phyloP scores from a whole-genome alignment of 2,329 filamentous ascomycete genomes.

The Pseudogymnoascus sp. region DNA sequence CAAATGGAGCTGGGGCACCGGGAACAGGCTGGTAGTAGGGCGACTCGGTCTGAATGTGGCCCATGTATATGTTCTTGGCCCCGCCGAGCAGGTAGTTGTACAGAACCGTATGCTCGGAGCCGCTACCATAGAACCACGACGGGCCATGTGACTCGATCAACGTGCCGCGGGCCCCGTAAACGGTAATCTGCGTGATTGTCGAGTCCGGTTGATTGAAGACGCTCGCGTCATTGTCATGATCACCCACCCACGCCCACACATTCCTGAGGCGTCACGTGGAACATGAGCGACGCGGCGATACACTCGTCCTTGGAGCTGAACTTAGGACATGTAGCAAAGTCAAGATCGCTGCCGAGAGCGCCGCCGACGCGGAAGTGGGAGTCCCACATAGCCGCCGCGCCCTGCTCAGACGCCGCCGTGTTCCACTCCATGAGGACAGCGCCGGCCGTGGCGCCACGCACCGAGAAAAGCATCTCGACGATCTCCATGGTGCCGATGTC shows the following conservation, averaged over 20 bases:
- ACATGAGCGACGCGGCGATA: slow-evolving; percentile 24
- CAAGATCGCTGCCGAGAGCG: slow-evolving; percentile 37
- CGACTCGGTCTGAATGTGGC: slow-evolving; percentile 34
- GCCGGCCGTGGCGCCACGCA: slow-evolving; percentile 48
- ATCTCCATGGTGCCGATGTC: slow-evolving; percentile 50
- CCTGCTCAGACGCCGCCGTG: slow-evolving; percentile 33
- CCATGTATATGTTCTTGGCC: slow-evolving; percentile 39
- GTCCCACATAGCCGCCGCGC: slow-evolving; percentile 39
- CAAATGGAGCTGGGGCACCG: slow-evolving; percentile 33
- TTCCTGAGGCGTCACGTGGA: slow-evolving; percentile 30
- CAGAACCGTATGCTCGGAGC: slow-evolving; percentile 52
- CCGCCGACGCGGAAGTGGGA: slow-evolving; percentile 29
- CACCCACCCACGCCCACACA: slow-evolving; percentile 38
- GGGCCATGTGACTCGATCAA: slow-evolving; percentile 58
- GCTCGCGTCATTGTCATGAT: slow-evolving; percentile 29
- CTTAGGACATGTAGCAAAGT: slow-evolving; percentile 34
- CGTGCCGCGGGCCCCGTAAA: slow-evolving; percentile 31
- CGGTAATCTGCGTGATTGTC: slow-evolving; percentile 24
- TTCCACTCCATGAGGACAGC: slow-evolving; percentile 58
- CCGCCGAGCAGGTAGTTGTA: slow-evolving; percentile 58
- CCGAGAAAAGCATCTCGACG: slow-evolving; percentile 51
- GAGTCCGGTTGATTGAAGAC: slow-evolving; percentile 13
- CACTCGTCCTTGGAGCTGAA: slow-evolving; percentile 25
- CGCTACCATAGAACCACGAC: slow-evolving; percentile 69
- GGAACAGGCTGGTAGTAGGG: slow-evolving; percentile 40